Percentiles rank a stretch among this genome's conserved stretches.
phyloP scores from a whole-genome alignment of 1,284 basidiomycete genomes.

The Ustilago nuda region DNA sequence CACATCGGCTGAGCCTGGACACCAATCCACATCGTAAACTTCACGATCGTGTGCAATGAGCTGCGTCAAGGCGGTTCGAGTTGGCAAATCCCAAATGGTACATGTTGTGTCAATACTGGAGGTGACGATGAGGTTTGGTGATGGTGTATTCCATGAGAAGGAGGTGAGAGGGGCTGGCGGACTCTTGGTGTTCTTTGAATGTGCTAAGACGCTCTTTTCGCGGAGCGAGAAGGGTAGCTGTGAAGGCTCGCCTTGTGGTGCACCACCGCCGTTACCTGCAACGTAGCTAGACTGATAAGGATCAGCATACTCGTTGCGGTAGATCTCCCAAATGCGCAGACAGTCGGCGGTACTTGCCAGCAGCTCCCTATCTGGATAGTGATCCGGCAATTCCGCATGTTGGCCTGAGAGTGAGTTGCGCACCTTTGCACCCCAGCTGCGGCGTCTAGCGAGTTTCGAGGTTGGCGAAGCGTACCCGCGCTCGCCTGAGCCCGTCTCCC shows the following conservation, averaged over 20 bases:
- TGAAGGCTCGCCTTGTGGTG: conserved; percentile 16
- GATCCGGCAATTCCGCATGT: conserved; percentile 30
- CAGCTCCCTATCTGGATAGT: conserved; percentile 64
- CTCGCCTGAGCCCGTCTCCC: conserved; percentile 39
- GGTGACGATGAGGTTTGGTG: conserved; percentile 68
- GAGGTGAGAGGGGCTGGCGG: conserved; percentile 68
- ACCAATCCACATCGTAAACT: conserved; percentile 97
- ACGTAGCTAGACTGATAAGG: conserved; percentile 52
- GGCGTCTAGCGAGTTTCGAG: conserved; percentile 53
- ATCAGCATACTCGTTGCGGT: conserved; percentile 54
- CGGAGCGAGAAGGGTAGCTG: conserved; percentile 55
- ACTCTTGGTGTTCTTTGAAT: conserved; percentile 63
- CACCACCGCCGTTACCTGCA: conserved; percentile 34
- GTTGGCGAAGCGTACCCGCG: conserved; percentile 53
- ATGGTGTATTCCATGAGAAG: conserved; percentile 68
- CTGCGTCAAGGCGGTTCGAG: conserved; percentile 93
- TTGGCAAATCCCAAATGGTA: conserved; percentile 88
- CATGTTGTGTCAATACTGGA: conserved; percentile 75
- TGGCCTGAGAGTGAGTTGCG: conserved; percentile 21
- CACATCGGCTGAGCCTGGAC: conserved; percentile 96
- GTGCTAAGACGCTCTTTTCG: conserved; percentile 66
- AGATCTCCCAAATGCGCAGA: conserved; percentile 66
- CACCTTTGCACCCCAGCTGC: conserved; percentile 55
- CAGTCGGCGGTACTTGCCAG: conserved; percentile 68
- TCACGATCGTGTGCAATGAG: conserved; percentile 91